phyloP scores from a whole-genome alignment of 31 red algal genomes.

The Odonthalia washingtoniensis region DNA sequence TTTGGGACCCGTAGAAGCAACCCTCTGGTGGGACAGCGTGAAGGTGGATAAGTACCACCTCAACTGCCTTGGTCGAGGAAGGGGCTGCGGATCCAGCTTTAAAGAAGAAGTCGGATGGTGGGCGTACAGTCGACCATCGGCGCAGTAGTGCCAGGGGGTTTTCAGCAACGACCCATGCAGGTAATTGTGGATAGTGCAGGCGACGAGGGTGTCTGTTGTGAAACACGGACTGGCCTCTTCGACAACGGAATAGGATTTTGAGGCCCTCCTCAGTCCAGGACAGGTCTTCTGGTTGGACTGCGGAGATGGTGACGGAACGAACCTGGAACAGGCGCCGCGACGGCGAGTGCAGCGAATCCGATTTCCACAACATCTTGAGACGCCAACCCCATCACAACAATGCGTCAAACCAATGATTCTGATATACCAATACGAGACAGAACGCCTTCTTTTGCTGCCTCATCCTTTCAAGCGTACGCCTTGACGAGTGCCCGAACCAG shows the following conservation, averaged over 20 bases:
- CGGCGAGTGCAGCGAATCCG: not conserved
- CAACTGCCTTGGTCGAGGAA: not conserved
- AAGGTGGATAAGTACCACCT: not conserved
- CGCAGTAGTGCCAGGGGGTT: not conserved
- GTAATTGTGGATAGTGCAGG: not conserved
- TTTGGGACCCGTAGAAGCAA: constrained; percentile 4
- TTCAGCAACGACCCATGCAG: not conserved
- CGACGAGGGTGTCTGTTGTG: not conserved
- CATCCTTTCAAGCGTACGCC: constrained; percentile 14
- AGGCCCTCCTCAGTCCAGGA: not conserved
- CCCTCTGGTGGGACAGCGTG: not conserved
- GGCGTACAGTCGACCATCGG: not conserved
- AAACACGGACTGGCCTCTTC: not conserved
- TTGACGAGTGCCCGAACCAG: constrained; percentile 37
- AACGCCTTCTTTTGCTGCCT: not conserved
- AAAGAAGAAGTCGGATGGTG: not conserved
- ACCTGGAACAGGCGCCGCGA: constrained; percentile 2
- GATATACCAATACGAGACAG: not conserved
- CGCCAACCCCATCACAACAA: not conserved
- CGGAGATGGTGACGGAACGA: not conserved
- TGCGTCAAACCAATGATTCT: not conserved
- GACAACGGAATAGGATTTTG: constrained; percentile 1
- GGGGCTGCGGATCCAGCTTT: not conserved
- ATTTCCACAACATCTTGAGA: not conserved
- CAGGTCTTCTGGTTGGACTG: not conserved